Evolutionary conservation across 1,284 basidiomycete genomes (phyloP), one percentile per base, ranked within the genome.

Genomic region (Earliella scabrosa): DNA sequence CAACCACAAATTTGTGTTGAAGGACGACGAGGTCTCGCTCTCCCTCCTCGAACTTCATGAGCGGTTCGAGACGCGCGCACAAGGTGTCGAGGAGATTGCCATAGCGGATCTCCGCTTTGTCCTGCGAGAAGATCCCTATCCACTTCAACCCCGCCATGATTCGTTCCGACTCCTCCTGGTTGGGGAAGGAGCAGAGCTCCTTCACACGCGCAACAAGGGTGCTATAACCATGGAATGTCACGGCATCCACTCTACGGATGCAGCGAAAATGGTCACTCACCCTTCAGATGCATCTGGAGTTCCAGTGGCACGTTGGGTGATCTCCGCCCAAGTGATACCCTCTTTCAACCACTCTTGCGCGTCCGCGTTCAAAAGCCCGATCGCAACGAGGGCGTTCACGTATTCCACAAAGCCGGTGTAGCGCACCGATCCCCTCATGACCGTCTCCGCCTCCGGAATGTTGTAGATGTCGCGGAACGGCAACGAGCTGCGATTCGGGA

Each of bases 331-430:
- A 1, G 87, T 87, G 59, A 94, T 72, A 11, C 83, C 82, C 41
- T 85, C 86, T 40, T 81, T 82, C 52, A 97, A 78, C 87, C 90
- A 97, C n/a, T 85, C 86, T 79, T 95, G 91, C 64, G 81, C 79
- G 26, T 77, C 76, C 63, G 90, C 86, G 70, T 93, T 85, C 60
- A 99, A 78, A 84, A 93, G 96, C 26, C 95, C 95, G 50, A 98
- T 78, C 68, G 93, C 82, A 49, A 97, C 95, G 60, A 98, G 84
- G 4, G 88, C 87, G 66, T 85, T 87, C 73, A 99, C 89, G 73
- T 98, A 97, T 74, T 93, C 91, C 16, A 95, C 95, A 93, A 98
- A 98, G 58, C 96, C 96, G 71, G 95, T 93, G 80, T 97, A 99
- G 59, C 97, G 85, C 72, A 99, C 79, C 7, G 97, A 98, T 40